Conservation (phyloP, 2,329 filamentous ascomycete species). For the Neofusicoccum kwambonambiense region DNA sequence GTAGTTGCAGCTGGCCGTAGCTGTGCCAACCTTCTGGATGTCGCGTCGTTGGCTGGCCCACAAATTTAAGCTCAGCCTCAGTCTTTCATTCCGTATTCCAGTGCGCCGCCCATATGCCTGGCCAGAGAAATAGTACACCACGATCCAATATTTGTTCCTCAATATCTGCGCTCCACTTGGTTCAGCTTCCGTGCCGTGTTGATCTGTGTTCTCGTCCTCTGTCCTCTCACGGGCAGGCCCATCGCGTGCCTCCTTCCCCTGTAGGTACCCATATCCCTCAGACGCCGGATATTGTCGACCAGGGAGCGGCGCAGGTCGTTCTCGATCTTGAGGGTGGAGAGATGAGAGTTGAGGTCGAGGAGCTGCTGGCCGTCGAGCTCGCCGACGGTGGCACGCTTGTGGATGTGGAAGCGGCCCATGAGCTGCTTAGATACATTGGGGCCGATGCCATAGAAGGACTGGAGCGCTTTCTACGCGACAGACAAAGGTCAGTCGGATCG, state of each 20-base stretch:
- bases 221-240: conserved; percentile 85
- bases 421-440: conserved; percentile 67
- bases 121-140: not conserved
- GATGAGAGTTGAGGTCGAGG: conserved; percentile 76
- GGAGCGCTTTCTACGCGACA: conserved; percentile 62
- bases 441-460: conserved; percentile 84
- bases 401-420: conserved; percentile 86
- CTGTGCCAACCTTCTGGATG: not conserved
- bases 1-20: too few species aligned
- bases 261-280: conserved; percentile 90
- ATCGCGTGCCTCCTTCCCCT: conserved; percentile 89
- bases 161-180: conserved; percentile 53
- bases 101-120: conserved; percentile 14
- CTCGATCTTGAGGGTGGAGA: conserved; percentile 91
- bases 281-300: conserved; percentile 77
- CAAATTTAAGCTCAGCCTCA: not conserved
- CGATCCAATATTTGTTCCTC: not conserved
- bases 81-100: not conserved
- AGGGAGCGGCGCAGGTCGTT: conserved; percentile 78
- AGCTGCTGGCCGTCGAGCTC: conserved; percentile 72
- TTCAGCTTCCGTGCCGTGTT: conserved; percentile 60
- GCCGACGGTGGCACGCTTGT: conserved; percentile 77
- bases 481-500: not conserved
- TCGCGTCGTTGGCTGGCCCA: not conserved
- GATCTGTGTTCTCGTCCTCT: conserved; percentile 78